Evolutionary conservation across 768 basidiomycete genomes (phyloP).

Genomic region (Mrakia hoshinonis): DNA sequence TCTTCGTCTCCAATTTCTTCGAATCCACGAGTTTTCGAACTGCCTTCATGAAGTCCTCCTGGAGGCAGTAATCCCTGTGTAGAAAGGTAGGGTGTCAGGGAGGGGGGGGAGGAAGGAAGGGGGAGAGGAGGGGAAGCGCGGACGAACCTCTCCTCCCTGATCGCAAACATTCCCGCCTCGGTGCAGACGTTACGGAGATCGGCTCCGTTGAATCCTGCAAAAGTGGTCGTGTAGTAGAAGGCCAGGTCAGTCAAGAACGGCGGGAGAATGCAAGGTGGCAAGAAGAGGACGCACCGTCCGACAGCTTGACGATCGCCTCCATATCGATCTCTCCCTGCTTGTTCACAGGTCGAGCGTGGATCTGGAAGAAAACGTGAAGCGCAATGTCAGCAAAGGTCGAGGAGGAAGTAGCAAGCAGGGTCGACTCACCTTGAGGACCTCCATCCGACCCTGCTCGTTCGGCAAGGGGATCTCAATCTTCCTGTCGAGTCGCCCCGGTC

Average conservation of each 20-base stretch:
- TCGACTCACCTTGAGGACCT: slow-evolving; percentile 64
- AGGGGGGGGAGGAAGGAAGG: not conserved
- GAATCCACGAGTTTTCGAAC: slow-evolving; percentile 85
- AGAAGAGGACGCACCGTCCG: slow-evolving; percentile 16
- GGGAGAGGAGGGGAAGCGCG: not conserved
- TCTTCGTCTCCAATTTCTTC: slow-evolving; percentile 79
- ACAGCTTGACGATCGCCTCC: slow-evolving; percentile 82
- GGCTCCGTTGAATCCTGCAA: slow-evolving; percentile 79
- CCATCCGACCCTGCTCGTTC: slow-evolving; percentile 89
- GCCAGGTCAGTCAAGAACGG: slow-evolving; percentile 59
- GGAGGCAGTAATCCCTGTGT: slow-evolving; percentile 11
- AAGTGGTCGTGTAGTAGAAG: not conserved
- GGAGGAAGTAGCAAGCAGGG: not conserved
- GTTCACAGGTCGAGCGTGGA: slow-evolving; percentile 86
- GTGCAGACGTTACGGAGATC: slow-evolving; percentile 75
- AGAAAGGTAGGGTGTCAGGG: not conserved
- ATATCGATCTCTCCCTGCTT: slow-evolving; percentile 94
- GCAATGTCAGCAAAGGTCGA: too few species aligned
- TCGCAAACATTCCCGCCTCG: slow-evolving; percentile 82
- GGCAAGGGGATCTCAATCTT: slow-evolving; percentile 97
- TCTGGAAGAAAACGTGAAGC: slow-evolving; percentile 38
- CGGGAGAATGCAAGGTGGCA: not conserved
- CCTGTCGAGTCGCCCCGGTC: slow-evolving; percentile 89
- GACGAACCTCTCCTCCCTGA: slow-evolving; percentile 78
- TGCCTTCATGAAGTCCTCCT: slow-evolving; percentile 17